Conservation (phyloP, 23 red algal genomes). For the Gracilariopsis chorda region DNA sequence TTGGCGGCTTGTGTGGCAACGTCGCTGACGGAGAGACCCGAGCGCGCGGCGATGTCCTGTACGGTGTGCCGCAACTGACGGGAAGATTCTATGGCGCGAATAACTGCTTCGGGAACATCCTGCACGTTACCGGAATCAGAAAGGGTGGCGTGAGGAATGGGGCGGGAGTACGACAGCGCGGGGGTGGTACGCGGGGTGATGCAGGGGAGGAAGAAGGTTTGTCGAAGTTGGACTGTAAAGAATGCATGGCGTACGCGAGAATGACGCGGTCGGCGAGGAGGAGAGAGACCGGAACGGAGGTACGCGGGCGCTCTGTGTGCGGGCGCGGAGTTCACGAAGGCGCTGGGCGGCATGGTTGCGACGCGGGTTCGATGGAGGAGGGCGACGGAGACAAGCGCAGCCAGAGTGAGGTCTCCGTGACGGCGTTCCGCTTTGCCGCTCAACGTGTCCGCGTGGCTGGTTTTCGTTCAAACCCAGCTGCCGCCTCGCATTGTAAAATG, state of each 20-base stretch:
- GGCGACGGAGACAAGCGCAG: background rate
- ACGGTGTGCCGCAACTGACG: constrained; percentile 69
- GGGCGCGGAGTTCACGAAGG: background rate
- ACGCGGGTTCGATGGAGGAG: background rate
- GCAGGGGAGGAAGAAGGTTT: background rate
- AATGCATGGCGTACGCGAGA: background rate
- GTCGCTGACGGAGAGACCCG: constrained; percentile 49
- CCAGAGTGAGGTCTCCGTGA: background rate
- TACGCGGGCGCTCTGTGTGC: background rate
- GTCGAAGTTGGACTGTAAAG: too few species aligned
- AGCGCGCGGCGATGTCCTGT: constrained; percentile 76
- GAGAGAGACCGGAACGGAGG: background rate
- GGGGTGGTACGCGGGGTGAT: background rate
- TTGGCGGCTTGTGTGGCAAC: constrained; percentile 43
- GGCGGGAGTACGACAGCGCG: background rate
- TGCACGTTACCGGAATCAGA: background rate
- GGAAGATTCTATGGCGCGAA: constrained; percentile 41
- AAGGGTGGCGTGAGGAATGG: background rate
- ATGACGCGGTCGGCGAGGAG: background rate
- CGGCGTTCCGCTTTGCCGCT: background rate
- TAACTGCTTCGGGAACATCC: constrained; percentile 45
- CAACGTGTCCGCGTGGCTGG: too few species aligned
- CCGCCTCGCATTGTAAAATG: too few species aligned
- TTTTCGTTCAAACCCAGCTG: too few species aligned
- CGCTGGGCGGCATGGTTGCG: background rate